These are phyloP conservation scores for Dalbergia oliveri DNA, from an alignment of 306 rosid genomes.

Conservation along the genomic window DNA sequence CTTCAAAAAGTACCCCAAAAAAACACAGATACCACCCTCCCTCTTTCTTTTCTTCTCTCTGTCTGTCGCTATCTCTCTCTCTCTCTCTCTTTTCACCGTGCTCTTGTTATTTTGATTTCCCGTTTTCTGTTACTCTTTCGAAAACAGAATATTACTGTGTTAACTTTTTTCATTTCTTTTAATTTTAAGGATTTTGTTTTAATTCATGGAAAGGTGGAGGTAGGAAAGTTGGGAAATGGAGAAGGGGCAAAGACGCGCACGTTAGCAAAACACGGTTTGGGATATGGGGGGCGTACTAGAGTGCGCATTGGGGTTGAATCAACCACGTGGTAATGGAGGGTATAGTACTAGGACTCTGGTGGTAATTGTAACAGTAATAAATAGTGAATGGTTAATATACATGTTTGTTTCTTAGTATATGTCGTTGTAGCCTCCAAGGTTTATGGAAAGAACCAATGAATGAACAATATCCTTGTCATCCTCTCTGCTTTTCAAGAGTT, in stretches of 20 bases:
- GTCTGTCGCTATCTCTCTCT: slow-evolving; percentile 42
- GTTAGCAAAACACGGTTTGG: slow-evolving; percentile 36
- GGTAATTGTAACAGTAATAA: not conserved
- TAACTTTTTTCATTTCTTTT: not conserved
- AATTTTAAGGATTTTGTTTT: not conserved
- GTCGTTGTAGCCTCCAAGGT: slow-evolving; percentile 41
- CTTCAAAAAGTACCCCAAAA: slow-evolving; percentile 58
- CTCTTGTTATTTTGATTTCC: slow-evolving; percentile 25
- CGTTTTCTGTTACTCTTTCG: slow-evolving; percentile 35
- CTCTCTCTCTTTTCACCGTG: slow-evolving; percentile 12
- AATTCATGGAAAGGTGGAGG: not conserved
- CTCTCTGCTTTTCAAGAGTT: not conserved
- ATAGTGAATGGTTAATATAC: not conserved
- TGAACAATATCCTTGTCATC: not conserved
- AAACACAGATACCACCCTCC: slow-evolving; percentile 36
- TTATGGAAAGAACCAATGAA: slow-evolving; percentile 40
- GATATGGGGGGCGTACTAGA: not conserved
- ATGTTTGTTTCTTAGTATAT: too few species aligned
- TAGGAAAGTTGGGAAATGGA: not conserved
- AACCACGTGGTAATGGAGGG: not conserved
- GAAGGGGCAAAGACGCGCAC: slow-evolving; percentile 34
- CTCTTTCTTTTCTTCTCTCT: slow-evolving; percentile 28
- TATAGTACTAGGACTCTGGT: too few species aligned
- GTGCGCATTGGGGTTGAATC: slow-evolving; percentile 14
- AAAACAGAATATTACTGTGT: slow-evolving; percentile 1